phyloP scores from a whole-genome alignment of 208 protist genomes.

The Wallacemonas rigidus region DNA sequence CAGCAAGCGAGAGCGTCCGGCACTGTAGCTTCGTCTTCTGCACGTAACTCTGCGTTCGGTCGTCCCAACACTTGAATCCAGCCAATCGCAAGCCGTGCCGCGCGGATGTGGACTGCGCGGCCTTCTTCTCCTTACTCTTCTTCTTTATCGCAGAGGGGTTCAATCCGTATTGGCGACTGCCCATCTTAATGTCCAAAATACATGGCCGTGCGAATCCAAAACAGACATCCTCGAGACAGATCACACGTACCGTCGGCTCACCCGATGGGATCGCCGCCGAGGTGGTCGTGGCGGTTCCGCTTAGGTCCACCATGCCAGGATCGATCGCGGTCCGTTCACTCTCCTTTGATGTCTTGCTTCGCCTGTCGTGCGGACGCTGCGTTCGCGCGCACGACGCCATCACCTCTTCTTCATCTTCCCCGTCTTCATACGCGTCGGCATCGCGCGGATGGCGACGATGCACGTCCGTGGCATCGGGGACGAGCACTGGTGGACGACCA shows the following conservation, averaged over 20 bases:
- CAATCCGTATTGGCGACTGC: constrained; percentile 81
- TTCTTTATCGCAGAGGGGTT: constrained; percentile 66
- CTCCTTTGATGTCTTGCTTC: neutral
- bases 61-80: constrained; percentile 75
- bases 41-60: constrained; percentile 39
- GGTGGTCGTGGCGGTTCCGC: no score
- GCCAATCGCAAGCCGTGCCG: constrained; percentile 80
- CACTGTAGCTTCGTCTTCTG: constrained; percentile 67
- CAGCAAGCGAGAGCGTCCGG: constrained; percentile 41
- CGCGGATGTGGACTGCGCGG: constrained; percentile 56
- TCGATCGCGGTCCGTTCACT: neutral
- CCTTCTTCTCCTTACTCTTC: constrained; percentile 74
- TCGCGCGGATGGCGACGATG: neutral
- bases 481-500: no score
- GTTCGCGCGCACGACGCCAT: neutral
- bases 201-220: constrained; percentile 72
- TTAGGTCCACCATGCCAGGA: no score
- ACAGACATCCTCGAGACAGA: constrained; percentile 84
- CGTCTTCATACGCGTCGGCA: constrained; percentile 12
- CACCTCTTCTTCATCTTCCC: neutral
- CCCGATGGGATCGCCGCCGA: neutral
- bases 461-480: no score
- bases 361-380: neutral
- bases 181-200: constrained; percentile 90
- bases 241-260: constrained; percentile 44